Evolutionary conservation across 2,329 filamentous ascomycete species (phyloP).

Genomic region (Claviceps sp.): DNA sequence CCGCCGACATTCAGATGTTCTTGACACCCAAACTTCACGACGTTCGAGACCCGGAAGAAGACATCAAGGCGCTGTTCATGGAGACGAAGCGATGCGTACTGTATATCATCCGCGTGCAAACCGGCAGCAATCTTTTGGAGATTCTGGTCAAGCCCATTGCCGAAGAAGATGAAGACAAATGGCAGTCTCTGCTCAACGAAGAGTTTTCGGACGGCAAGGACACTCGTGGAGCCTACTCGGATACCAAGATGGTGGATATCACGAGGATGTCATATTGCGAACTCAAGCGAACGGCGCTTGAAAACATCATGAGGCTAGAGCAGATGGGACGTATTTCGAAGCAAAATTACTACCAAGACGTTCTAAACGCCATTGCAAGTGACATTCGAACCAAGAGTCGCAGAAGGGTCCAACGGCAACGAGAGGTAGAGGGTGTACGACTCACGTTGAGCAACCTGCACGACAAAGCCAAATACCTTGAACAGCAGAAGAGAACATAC

Average conservation of each 20-base stretch:
- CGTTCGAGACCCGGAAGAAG: slow-evolving; percentile 82
- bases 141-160: slow-evolving; percentile 85
- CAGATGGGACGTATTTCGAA: slow-evolving; percentile 76
- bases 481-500: slow-evolving; percentile 92
- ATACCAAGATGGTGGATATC: slow-evolving; percentile 77
- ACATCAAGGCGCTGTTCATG: slow-evolving; percentile 88
- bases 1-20: slow-evolving; percentile 82
- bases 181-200: slow-evolving; percentile 67
- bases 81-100: slow-evolving; percentile 95
- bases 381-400: slow-evolving; percentile 97
- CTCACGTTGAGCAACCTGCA: slow-evolving; percentile 63
- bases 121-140: slow-evolving; percentile 81
- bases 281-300: slow-evolving; percentile 81
- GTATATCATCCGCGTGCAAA: slow-evolving; percentile 95
- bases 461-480: slow-evolving; percentile 81
- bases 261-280: slow-evolving; percentile 82
- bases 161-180: slow-evolving; percentile 78
- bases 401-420: slow-evolving; percentile 77
- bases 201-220: slow-evolving; percentile 58
- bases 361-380: slow-evolving; percentile 92
- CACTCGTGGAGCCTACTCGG: slow-evolving; percentile 77
- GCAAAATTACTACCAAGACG: slow-evolving; percentile 88
- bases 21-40: slow-evolving; percentile 82
- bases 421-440: slow-evolving; percentile 75
- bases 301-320: slow-evolving; percentile 87